phyloP scores from a whole-genome alignment of 2,329 filamentous ascomycete genomes.

The Aspergillus vadensis region DNA sequence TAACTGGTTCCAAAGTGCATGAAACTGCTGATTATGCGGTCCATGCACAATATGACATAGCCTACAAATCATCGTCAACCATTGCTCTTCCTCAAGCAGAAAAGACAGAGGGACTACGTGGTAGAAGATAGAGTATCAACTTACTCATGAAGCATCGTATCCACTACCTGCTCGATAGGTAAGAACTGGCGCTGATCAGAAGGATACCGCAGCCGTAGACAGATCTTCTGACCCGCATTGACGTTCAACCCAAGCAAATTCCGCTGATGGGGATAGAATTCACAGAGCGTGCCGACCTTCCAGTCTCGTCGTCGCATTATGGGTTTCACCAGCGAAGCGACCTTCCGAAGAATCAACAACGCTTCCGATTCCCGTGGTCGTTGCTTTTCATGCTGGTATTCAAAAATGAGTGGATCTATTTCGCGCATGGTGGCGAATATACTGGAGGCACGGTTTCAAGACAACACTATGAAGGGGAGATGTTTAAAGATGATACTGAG shows the following conservation, averaged over 20 bases:
- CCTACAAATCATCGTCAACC: conserved; percentile 31
- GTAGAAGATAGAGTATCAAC: conserved; percentile 18
- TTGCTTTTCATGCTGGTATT: conserved; percentile 57
- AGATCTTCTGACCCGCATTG: conserved; percentile 75
- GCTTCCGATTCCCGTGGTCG: conserved; percentile 54
- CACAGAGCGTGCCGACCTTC: conserved; percentile 75
- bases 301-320: conserved; percentile 87
- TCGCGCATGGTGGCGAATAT: conserved; percentile 41
- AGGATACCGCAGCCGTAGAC: conserved; percentile 76
- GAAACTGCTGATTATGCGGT: conserved; percentile 79
- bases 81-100: not conserved
- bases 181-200: conserved; percentile 76
- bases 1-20: conserved; percentile 85
- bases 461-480: too few relatives aligned
- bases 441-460: not conserved
- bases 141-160: conserved; percentile 89
- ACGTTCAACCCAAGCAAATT: conserved; percentile 81
- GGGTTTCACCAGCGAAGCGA: conserved; percentile 88
- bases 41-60: conserved; percentile 84
- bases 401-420: conserved; percentile 51
- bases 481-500: not conserved
- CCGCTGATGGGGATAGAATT: conserved; percentile 77
- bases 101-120: too few relatives aligned
- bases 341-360: conserved; percentile 67
- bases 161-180: conserved; percentile 74